phyloP scores from a whole-genome alignment of 2,329 filamentous ascomycete species.

The Pseudocercospora macadamiae region DNA sequence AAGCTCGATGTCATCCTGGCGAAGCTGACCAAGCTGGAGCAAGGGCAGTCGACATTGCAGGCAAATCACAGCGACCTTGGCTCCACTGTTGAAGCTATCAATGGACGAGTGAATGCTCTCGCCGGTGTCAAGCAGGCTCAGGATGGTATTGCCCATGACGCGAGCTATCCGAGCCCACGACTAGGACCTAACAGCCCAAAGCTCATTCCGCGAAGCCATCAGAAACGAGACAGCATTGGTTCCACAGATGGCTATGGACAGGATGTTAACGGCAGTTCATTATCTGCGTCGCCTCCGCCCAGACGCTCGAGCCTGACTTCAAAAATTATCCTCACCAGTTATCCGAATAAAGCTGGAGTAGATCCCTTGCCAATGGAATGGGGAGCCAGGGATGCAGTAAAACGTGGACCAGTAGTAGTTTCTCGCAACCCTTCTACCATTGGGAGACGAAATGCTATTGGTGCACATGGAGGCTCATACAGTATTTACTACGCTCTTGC shows the following conservation, averaged over 20 bases:
- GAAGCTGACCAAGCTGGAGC: conserved; percentile 58
- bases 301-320: conserved; percentile 51
- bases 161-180: conserved; percentile 30
- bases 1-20: conserved; percentile 58
- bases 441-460: conserved; percentile 74
- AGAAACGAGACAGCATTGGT: conserved; percentile 31
- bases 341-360: conserved; percentile 83
- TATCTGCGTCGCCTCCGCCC: conserved; percentile 29
- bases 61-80: conserved; percentile 58
- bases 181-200: conserved; percentile 29
- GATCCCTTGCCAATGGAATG: conserved; percentile 87
- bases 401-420: conserved; percentile 86
- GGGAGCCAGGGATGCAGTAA: conserved; percentile 74
- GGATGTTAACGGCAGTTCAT: conserved; percentile 23
- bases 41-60: conserved; percentile 59
- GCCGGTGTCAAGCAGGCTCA: conserved; percentile 61
- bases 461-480: conserved; percentile 85
- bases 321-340: conserved; percentile 76
- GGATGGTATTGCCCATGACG: conserved; percentile 50
- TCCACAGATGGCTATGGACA: conserved; percentile 29
- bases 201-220: conserved; percentile 25
- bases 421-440: conserved; percentile 76
- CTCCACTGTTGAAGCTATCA: conserved; percentile 62
- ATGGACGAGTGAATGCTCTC: conserved; percentile 63
- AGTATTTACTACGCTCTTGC: conserved; percentile 94